These are phyloP conservation scores for Monosporascus cannonballus DNA, from an alignment of 2,329 filamentous ascomycete genomes.

Conservation along the genomic window DNA sequence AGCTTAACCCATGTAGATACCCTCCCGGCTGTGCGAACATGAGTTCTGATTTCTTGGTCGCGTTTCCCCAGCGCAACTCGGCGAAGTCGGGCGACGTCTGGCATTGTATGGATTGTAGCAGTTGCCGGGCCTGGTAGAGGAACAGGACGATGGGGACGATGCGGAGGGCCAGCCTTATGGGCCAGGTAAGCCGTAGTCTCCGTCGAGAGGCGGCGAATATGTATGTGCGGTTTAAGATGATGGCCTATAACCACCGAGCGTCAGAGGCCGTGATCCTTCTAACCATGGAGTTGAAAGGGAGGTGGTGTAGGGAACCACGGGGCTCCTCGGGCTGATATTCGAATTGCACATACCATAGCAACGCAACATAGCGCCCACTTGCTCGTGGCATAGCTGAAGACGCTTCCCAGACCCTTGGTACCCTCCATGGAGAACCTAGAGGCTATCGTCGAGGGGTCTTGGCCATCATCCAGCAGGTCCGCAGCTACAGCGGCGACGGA, in stretches of 20 bases:
- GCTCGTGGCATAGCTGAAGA: conserved; percentile 86
- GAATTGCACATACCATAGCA: conserved; percentile 51
- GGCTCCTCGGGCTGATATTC: neutral
- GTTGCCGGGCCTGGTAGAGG: conserved; percentile 56
- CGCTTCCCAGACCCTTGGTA: conserved; percentile 68
- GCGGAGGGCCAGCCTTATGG: conserved; percentile 63
- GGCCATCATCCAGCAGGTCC: conserved; percentile 36
- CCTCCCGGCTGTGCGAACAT: conserved; percentile 66
- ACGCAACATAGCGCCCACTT: conserved; percentile 90
- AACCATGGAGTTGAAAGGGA: neutral
- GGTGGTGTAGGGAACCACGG: too few relatives aligned
- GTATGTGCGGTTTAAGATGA: conserved; percentile 83
- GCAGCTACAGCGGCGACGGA: conserved; percentile 30
- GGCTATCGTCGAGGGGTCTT: conserved; percentile 33
- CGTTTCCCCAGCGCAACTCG: conserved; percentile 62
- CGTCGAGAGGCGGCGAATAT: conserved; percentile 89
- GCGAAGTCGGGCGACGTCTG: conserved; percentile 76
- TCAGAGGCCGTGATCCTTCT: conserved; percentile 6
- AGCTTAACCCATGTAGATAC: conserved; percentile 67
- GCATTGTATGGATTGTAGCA: conserved; percentile 84
- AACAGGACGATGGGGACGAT: conserved; percentile 66
- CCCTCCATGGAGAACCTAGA: conserved; percentile 52
- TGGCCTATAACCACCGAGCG: conserved; percentile 43
- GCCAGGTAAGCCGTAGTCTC: conserved; percentile 69
- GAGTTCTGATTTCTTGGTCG: conserved; percentile 57